Percentiles rank a stretch among this genome's conserved stretches.
Conservation (phyloP, 495 filamentous ascomycete genomes). For the Talaromyces thailandensis region DNA sequence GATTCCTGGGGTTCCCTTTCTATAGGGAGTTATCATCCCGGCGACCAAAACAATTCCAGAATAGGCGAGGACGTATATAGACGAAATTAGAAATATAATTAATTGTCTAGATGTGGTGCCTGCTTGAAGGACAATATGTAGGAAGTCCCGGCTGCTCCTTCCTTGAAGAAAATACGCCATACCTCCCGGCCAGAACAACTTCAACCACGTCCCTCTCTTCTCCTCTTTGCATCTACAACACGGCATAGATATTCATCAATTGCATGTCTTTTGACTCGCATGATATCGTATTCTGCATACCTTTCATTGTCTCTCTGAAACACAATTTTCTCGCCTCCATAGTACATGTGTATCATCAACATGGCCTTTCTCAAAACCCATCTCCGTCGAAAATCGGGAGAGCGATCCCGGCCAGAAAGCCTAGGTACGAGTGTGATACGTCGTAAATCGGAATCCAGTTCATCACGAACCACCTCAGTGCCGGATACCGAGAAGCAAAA, state of each 20-base stretch:
- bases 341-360: background rate
- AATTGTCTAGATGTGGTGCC: background rate
- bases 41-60: background rate
- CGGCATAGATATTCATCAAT: background rate
- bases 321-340: background rate
- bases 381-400: background rate
- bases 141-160: background rate
- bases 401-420: background rate
- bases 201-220: background rate
- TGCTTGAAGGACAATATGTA: background rate
- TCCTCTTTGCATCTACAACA: background rate
- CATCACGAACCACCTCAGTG: background rate
- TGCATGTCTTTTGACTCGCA: background rate
- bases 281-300: background rate
- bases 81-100: background rate
- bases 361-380: constrained; percentile 3
- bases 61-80: background rate
- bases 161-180: background rate
- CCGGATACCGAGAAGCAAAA: background rate
- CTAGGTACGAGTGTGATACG: background rate
- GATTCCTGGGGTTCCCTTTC: constrained; percentile 59
- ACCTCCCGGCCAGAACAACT: background rate
- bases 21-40: constrained; percentile 14
- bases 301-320: background rate
- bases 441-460: background rate